Evolutionary conservation across 352 stramenopile genomes (phyloP).

Genomic region (Phytophthora lateralis): DNA sequence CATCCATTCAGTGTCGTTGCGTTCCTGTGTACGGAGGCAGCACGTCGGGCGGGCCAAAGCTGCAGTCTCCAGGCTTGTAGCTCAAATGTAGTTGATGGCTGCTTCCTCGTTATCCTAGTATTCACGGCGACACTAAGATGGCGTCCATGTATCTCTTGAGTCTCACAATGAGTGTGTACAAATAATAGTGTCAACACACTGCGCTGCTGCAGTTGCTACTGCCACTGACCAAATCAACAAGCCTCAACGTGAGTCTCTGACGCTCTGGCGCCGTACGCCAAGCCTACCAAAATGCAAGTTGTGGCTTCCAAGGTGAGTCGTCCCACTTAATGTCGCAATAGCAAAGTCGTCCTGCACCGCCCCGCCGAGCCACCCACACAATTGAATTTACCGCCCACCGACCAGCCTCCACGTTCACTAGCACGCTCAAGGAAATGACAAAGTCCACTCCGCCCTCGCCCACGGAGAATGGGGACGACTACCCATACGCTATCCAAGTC

Average conservation of each 20-base stretch:
- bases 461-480: slow-evolving; percentile 5
- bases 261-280: too few species aligned
- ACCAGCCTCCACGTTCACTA: not conserved
- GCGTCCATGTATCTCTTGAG: too few species aligned
- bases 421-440: slow-evolving; percentile 1
- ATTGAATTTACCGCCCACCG: slow-evolving; percentile 11
- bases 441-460: slow-evolving; percentile 10
- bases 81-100: slow-evolving; percentile 24
- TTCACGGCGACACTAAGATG: too few species aligned
- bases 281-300: not conserved
- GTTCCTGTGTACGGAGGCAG: slow-evolving; percentile 39
- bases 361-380: slow-evolving; percentile 1
- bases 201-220: too few species aligned
- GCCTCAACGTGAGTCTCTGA: too few species aligned
- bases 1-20: not conserved
- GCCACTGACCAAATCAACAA: too few species aligned
- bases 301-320: not conserved
- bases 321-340: not conserved
- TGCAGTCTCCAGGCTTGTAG: slow-evolving; percentile 54
- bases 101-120: too few species aligned
- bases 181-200: not conserved
- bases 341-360: slow-evolving; percentile 7
- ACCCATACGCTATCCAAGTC: slow-evolving; percentile 39
- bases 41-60: slow-evolving; percentile 40
- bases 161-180: too few species aligned